Conservation (phyloP, 176 grass and related monocot species). For the Poa pratensis region DNA sequence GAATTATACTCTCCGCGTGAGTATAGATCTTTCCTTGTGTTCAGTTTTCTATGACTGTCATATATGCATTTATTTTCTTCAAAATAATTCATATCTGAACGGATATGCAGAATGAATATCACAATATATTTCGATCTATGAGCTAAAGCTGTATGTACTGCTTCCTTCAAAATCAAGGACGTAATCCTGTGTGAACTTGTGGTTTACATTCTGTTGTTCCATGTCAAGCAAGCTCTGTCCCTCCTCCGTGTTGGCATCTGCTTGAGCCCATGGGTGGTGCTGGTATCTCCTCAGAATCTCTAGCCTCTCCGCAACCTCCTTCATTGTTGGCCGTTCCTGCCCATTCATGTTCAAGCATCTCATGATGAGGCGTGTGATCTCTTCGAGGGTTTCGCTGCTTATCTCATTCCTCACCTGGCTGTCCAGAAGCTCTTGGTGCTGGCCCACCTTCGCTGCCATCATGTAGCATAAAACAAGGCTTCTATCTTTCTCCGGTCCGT, state of each 20-base stretch:
- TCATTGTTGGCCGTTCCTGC: slow-evolving; percentile 70
- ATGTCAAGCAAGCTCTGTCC: slow-evolving; percentile 49
- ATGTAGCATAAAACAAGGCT: slow-evolving; percentile 59
- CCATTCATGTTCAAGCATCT: slow-evolving; percentile 62
- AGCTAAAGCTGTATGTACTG: slow-evolving; percentile 26
- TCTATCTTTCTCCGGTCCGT: slow-evolving; percentile 49
- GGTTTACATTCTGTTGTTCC: slow-evolving; percentile 21
- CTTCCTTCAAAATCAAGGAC: slow-evolving; percentile 49
- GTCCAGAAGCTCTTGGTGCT: slow-evolving; percentile 56
- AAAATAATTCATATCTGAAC: too few relatives aligned
- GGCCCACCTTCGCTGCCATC: slow-evolving; percentile 36
- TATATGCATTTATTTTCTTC: not conserved
- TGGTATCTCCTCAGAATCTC: slow-evolving; percentile 54
- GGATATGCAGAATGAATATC: too few relatives aligned
- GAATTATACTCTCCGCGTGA: not conserved
- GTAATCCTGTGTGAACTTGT: slow-evolving; percentile 25
- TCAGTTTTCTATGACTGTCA: not conserved
- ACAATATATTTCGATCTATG: not conserved
- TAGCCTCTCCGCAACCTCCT: slow-evolving; percentile 58
- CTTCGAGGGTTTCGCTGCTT: slow-evolving; percentile 42
- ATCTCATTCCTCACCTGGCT: slow-evolving; percentile 48
- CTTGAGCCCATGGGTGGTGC: slow-evolving; percentile 33
- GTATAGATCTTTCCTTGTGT: not conserved
- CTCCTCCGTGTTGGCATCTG: slow-evolving; percentile 31
- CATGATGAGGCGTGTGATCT: slow-evolving; percentile 51